Evolutionary conservation across 768 basidiomycete species (phyloP).

Genomic region (Peribolospora baueri): DNA sequence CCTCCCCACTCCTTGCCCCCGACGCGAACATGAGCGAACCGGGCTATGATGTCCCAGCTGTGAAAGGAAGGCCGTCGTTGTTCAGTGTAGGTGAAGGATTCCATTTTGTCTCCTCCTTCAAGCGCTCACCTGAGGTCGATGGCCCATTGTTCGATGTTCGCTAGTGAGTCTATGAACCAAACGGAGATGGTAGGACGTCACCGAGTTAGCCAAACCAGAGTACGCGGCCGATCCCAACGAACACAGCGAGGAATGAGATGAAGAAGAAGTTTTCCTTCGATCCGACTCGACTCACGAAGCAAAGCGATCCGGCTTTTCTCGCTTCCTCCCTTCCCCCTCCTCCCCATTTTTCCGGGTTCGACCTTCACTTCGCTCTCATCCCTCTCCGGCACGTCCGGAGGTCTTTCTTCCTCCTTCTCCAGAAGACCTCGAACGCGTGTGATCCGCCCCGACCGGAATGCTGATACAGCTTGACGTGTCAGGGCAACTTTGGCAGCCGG

Average conservation of each 20-base stretch:
- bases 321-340: constrained; percentile 25
- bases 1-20: neutral
- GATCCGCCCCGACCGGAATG: constrained; percentile 44
- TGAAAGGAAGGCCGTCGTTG: neutral
- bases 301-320: constrained; percentile 42
- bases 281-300: constrained; percentile 23
- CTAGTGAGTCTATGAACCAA: constrained; percentile 30
- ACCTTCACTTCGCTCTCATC: constrained; percentile 33
- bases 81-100: neutral
- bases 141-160: constrained; percentile 75
- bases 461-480: constrained; percentile 42
- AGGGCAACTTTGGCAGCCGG: constrained; percentile 35
- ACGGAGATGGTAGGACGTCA: too few relatives aligned
- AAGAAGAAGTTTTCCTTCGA: too few relatives aligned
- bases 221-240: too few relatives aligned
- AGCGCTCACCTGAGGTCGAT: constrained; percentile 10
- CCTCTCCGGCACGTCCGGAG: constrained; percentile 41
- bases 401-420: constrained; percentile 20
- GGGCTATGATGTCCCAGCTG: constrained; percentile 30
- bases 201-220: too few relatives aligned
- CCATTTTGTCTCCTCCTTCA: neutral
- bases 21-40: constrained; percentile 32
- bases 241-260: too few relatives aligned
- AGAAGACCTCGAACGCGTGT: constrained; percentile 26
- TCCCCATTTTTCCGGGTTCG: constrained; percentile 36